Percentiles rank a stretch among this genome's conserved stretches.
These are phyloP conservation scores for Erythrophleum ivorense DNA, from an alignment of 331 rosid genomes.

Conservation along the genomic window DNA sequence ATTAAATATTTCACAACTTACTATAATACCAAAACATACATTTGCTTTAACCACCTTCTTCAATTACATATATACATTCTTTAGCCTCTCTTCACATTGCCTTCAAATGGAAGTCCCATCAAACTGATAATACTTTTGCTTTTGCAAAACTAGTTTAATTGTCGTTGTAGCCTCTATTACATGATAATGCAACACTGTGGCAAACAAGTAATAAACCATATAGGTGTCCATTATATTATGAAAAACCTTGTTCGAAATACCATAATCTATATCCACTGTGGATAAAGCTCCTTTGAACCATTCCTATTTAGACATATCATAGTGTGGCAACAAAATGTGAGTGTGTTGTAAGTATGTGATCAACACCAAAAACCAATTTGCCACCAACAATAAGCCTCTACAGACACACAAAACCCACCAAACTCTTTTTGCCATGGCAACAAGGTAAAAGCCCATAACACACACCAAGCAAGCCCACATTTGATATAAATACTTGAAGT, in stretches of 20 bases:
- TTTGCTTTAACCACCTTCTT: conserved; percentile 41
- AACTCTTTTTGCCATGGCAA: conserved; percentile 46
- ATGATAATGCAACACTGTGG: conserved; percentile 75
- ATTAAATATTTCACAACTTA: conserved; percentile 32
- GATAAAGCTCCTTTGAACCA: conserved; percentile 81
- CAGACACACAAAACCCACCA: conserved; percentile 62
- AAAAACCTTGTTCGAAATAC: conserved; percentile 65
- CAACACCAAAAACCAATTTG: conserved; percentile 58
- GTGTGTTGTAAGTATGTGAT: conserved; percentile 75
- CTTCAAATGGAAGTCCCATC: conserved; percentile 61
- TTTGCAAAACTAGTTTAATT: conserved; percentile 64
- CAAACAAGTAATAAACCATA: conserved; percentile 74
- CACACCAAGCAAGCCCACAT: conserved; percentile 53
- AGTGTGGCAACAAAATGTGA: conserved; percentile 70
- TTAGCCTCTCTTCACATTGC: conserved; percentile 74
- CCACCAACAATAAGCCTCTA: conserved; percentile 60
- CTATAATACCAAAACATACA: conserved; percentile 76
- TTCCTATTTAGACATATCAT: conserved; percentile 70
- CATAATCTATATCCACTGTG: conserved; percentile 72
- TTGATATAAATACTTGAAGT: conserved; percentile 31
- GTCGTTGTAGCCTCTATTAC: conserved; percentile 77
- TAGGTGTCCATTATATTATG: conserved; percentile 80
- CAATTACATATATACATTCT: conserved; percentile 72
- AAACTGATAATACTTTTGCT: conserved; percentile 63
- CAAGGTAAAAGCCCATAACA: conserved; percentile 48